Evolutionary conservation across 495 filamentous ascomycete genomes (phyloP).

Genomic region (Daldinia grandis): DNA sequence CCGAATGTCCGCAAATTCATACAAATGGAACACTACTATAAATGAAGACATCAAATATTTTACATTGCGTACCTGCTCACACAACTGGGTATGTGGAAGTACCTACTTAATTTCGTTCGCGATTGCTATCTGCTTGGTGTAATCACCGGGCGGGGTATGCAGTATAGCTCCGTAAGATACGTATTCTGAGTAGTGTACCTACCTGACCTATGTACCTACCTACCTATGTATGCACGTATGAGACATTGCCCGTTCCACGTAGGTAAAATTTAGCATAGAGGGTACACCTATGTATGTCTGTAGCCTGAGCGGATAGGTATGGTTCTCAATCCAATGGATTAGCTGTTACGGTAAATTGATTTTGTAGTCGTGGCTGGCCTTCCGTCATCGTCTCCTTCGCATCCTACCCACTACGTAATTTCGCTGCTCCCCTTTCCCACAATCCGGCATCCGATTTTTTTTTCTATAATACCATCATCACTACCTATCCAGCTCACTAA

Average conservation of each 20-base stretch:
- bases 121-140: neutral
- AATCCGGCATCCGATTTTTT: slow-evolving; percentile 22
- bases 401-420: slow-evolving; percentile 32
- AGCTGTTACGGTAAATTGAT: slow-evolving; percentile 15
- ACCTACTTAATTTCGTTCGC: neutral
- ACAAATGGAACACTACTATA: neutral
- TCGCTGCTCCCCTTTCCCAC: slow-evolving; percentile 32
- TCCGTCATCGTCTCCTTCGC: slow-evolving; percentile 11
- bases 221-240: too few relatives aligned
- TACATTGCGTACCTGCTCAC: neutral
- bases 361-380: slow-evolving; percentile 24
- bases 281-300: too few relatives aligned
- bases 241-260: too few relatives aligned
- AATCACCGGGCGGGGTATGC: neutral
- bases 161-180: neutral
- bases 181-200: too few relatives aligned
- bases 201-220: too few relatives aligned
- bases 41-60: slow-evolving; percentile 1
- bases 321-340: slow-evolving; percentile 2
- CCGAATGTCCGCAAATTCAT: neutral
- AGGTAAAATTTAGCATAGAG: too few relatives aligned
- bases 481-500: neutral
- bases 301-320: neutral
- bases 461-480: slow-evolving; percentile 22
- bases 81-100: neutral